Evolutionary conservation across 2,329 filamentous ascomycete genomes (phyloP), one percentile per base, ranked within the genome.

Genomic region (Aspergillus sp.): DNA sequence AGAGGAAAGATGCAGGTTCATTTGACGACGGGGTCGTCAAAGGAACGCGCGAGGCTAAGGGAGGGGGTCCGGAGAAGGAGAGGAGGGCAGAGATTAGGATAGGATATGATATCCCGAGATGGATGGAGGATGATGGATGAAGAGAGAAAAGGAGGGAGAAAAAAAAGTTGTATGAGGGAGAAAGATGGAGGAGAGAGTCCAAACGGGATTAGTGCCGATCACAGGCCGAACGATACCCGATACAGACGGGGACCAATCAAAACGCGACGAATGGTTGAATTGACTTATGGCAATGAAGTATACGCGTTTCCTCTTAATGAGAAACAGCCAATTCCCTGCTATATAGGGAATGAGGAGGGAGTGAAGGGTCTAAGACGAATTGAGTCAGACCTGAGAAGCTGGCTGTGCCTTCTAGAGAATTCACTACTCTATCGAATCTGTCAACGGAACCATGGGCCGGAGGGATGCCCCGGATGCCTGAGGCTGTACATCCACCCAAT

Each of bases 21-120:
- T 96, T 91, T 93, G 90, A 95, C 91, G 92, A 90, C 88, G 72
- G 61, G 70, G 87, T 86, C 89, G 89, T 81, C 91, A 94, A 95
- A 88, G 53, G 81, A 91, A 96, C 90, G 90, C 91, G 91, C 90
- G 55, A 55, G 49, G 31, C 46, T 36, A 48, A 53, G 41, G 31
- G 48, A 48, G 38, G 25, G 40, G 25, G 40, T 21, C 29, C 40
- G 40, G 16, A 38, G 13, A 20, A 29, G 44, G 43, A 47, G 49
- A 53, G 36, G 17, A 45, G 31, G 5, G 5, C 29, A 4, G 29
- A 36, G 23, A 47, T 11, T 34, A 38, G 36, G 25, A 38, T 38
- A 38, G 34, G 14, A 38, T n/a, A n/a, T 45, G 32, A 20, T 19
- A 10, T 16, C 19, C 23, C 13, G 25, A 25, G 16, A 13, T 20